Base-by-base conservation (phyloP, 345 rosid species). In the Sisymbrium irio region DNA sequence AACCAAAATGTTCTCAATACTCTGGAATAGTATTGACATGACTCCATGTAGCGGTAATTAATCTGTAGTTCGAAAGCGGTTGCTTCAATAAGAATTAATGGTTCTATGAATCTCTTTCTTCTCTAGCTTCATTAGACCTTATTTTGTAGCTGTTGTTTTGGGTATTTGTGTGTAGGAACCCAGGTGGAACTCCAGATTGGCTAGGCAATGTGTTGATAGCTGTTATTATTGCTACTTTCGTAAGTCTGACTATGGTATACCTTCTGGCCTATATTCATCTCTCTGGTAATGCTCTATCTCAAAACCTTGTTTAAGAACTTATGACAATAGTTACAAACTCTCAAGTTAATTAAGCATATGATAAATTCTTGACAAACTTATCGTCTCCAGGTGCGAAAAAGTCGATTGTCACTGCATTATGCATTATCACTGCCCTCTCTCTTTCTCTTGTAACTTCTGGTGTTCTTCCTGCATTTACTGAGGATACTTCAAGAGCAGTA, bases 161-260 rank as follows among this genome's bases (percentile, higher is more conserved):
- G 68, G 35, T 65, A 3, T 56, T 69, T 59, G 33, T 42, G 49
- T 69, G 79, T 88, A 95, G 99, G 83, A 86, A 86, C 77, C 97
- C 96, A 2, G 97, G 99, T 0, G 64, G 83, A 79, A 79, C 83
- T 73, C 97, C 97, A 30, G 99, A 95, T 72, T 95, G 99, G 97
- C 76, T 90, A 85, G 89, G 87, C 59, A 95, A 63, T 66, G 75
- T 61, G 30, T 19, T 85, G 60, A 18, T 92, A 59, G 83, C 96
- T 30, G 77, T 79, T 78, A 69, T 82, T 57, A 75, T 95, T 32
- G 93, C 97, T 62, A 80, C 79, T 76, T 69, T 84, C 37, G 22
- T 87, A 51, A 87, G 90, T 85, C 80, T 92, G 75, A 88, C 96
- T 28, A 61, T 90, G 84, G 88, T 85, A 58, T 89, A 93, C 83